phyloP scores from a whole-genome alignment of 1,139 yeast genomes.

The Ogataea hybrid region DNA sequence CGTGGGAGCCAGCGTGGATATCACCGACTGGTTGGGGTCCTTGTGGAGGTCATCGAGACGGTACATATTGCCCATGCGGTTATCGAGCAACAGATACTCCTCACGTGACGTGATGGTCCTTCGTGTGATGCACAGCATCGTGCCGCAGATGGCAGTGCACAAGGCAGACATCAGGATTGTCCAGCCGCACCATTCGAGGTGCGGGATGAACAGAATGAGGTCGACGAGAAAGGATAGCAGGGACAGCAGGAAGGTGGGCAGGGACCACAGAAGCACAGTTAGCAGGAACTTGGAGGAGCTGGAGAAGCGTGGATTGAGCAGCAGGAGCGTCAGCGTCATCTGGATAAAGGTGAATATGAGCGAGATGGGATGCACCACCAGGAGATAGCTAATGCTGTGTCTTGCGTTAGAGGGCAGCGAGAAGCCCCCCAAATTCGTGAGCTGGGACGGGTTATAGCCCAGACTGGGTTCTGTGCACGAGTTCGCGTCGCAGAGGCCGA shows the following conservation, averaged over 20 bases:
- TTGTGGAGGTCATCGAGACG: slow-evolving; percentile 1
- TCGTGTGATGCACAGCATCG: slow-evolving; percentile 47
- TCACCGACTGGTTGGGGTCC: slow-evolving; percentile 1
- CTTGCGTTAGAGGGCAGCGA: slow-evolving; percentile 57
- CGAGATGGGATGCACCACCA: slow-evolving; percentile 81
- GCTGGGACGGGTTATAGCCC: slow-evolving; percentile 40
- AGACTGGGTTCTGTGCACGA: slow-evolving; percentile 51
- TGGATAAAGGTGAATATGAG: slow-evolving; percentile 69
- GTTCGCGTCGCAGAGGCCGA: slow-evolving; percentile 66
- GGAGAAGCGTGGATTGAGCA: slow-evolving; percentile 37
- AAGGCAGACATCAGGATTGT: slow-evolving; percentile 44
- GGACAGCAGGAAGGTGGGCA: slow-evolving; percentile 47
- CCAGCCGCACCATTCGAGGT: slow-evolving; percentile 57
- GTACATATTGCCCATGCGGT: neutral
- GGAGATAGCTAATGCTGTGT: slow-evolving; percentile 62
- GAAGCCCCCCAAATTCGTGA: slow-evolving; percentile 39
- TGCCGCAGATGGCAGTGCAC: slow-evolving; percentile 40
- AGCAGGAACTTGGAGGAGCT: slow-evolving; percentile 33
- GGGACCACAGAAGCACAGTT: slow-evolving; percentile 39
- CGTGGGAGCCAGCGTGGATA: slow-evolving; percentile 3
- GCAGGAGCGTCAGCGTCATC: slow-evolving; percentile 35
- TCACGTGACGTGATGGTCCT: slow-evolving; percentile 48
- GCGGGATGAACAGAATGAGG: slow-evolving; percentile 50
- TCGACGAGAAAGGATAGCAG: slow-evolving; percentile 54
- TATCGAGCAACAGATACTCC: slow-evolving; percentile 1